Evolutionary conservation across 2,329 filamentous ascomycete species (phyloP).

Genomic region (Epichloe brachyelytri): DNA sequence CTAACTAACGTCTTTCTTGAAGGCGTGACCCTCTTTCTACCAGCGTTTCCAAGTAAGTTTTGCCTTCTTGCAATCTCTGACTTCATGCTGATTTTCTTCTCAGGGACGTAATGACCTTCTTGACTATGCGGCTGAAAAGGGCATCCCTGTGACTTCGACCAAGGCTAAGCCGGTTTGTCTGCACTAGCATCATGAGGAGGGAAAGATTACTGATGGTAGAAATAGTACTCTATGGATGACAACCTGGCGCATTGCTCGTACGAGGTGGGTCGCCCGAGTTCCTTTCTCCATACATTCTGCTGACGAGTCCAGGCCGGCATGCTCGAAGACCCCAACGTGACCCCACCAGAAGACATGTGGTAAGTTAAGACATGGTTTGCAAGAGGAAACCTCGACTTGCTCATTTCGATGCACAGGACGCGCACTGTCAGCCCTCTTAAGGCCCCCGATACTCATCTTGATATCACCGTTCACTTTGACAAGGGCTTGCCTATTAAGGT

Average conservation of each 20-base stretch:
- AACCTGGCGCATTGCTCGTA: conserved; percentile 4
- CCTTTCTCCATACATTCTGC: neutral
- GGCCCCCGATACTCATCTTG: neutral
- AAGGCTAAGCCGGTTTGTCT: conserved; percentile 1
- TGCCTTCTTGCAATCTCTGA: neutral
- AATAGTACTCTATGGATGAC: conserved; percentile 3
- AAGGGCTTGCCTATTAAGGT: conserved; percentile 2
- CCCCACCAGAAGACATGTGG: neutral
- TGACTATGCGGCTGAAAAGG: conserved; percentile 1
- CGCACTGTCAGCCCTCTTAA: conserved; percentile 1
- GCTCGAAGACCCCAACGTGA: neutral
- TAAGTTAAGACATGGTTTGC: neutral
- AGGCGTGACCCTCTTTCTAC: conserved; percentile 2
- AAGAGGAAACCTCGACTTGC: neutral
- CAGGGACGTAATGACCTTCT: conserved; percentile 2
- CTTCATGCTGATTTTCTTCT: neutral
- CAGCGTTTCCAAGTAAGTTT: neutral
- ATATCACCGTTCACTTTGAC: neutral
- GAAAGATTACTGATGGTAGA: neutral
- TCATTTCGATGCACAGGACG: neutral
- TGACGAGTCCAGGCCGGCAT: conserved; percentile 1
- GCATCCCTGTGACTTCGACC: conserved; percentile 4
- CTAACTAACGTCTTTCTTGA: neutral
- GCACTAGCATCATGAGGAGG: neutral
- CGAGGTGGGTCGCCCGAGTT: neutral